Percentiles rank a stretch among this genome's conserved stretches.
These are phyloP conservation scores for Rhodofomes roseus DNA, from an alignment of 1,284 basidiomycete genomes.

Conservation along the genomic window DNA sequence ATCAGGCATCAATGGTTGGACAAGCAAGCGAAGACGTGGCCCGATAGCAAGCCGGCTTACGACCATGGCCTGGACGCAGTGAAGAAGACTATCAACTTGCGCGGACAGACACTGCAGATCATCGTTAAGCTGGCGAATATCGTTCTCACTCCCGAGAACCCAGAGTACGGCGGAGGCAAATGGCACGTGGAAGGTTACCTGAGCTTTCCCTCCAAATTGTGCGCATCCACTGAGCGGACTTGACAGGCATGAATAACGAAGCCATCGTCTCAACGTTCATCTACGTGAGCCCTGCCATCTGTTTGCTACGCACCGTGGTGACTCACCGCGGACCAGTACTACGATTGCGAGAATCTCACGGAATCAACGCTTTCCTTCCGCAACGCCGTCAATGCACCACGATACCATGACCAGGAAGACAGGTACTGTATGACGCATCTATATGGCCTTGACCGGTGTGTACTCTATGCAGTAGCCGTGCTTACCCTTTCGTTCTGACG, in stretches of 20 bases:
- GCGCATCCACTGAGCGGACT: not conserved
- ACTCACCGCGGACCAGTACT: constrained; percentile 6
- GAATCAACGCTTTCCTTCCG: constrained; percentile 18
- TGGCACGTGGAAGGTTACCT: constrained; percentile 33
- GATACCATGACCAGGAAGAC: constrained; percentile 5
- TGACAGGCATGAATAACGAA: constrained; percentile 36
- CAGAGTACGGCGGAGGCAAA: constrained; percentile 27
- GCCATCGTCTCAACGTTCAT: constrained; percentile 28
- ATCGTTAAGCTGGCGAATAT: constrained; percentile 53
- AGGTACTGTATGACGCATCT: constrained; percentile 7
- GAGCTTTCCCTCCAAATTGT: too few species aligned
- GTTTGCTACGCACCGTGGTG: too few species aligned
- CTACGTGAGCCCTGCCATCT: constrained; percentile 26
- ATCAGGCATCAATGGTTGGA: not conserved
- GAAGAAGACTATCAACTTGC: constrained; percentile 13
- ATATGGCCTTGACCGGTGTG: constrained; percentile 6
- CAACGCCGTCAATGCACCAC: constrained; percentile 4
- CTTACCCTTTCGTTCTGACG: constrained; percentile 6
- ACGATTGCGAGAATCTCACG: constrained; percentile 14
- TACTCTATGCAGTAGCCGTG: constrained; percentile 2
- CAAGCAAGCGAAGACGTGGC: not conserved
- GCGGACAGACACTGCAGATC: constrained; percentile 35
- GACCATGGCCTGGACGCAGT: not conserved
- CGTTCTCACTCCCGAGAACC: constrained; percentile 40
- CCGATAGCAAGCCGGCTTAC: not conserved